Evolutionary conservation across 2,329 filamentous ascomycete species (phyloP).

Genomic region (Stagonosporopsis tanaceti): DNA sequence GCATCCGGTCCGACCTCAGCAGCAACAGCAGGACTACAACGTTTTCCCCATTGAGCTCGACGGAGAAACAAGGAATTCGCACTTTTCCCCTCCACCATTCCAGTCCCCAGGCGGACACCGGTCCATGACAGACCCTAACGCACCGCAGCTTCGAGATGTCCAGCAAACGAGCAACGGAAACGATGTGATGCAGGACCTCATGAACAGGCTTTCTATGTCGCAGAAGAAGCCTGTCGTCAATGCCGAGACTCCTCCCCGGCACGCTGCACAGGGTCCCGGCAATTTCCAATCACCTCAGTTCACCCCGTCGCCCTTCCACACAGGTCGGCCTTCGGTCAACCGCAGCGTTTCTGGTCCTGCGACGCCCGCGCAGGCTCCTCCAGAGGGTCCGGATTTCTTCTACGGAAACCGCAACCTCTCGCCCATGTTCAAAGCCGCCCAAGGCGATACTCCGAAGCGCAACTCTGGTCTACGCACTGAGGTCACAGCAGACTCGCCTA

Average conservation of each 20-base stretch:
- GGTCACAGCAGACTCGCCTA: slow-evolving; percentile 46
- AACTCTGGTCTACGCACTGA: slow-evolving; percentile 56
- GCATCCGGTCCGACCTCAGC: slow-evolving; percentile 32
- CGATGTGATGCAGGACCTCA: slow-evolving; percentile 55
- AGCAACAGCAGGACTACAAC: slow-evolving; percentile 56
- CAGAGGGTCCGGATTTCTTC: slow-evolving; percentile 41
- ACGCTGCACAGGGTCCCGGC: slow-evolving; percentile 31
- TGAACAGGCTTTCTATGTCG: slow-evolving; percentile 50
- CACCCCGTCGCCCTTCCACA: slow-evolving; percentile 53
- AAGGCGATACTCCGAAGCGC: slow-evolving; percentile 52
- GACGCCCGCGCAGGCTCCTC: slow-evolving; percentile 40
- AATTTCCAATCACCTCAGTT: slow-evolving; percentile 38
- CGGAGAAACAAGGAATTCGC: slow-evolving; percentile 35
- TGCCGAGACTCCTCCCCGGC: slow-evolving; percentile 34
- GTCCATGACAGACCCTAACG: slow-evolving; percentile 43
- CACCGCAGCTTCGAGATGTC: slow-evolving; percentile 33
- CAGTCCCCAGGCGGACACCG: slow-evolving; percentile 35
- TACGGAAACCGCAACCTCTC: slow-evolving; percentile 59
- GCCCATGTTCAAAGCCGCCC: slow-evolving; percentile 58
- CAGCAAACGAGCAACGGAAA: slow-evolving; percentile 54
- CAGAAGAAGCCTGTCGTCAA: slow-evolving; percentile 32
- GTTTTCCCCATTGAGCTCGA: slow-evolving; percentile 75
- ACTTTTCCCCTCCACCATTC: slow-evolving; percentile 31
- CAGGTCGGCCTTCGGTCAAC: slow-evolving; percentile 37
- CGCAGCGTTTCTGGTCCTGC: slow-evolving; percentile 45